Evolutionary conservation across 2,329 filamentous ascomycete species (phyloP).

Genomic region (Exophiala mesophila): DNA sequence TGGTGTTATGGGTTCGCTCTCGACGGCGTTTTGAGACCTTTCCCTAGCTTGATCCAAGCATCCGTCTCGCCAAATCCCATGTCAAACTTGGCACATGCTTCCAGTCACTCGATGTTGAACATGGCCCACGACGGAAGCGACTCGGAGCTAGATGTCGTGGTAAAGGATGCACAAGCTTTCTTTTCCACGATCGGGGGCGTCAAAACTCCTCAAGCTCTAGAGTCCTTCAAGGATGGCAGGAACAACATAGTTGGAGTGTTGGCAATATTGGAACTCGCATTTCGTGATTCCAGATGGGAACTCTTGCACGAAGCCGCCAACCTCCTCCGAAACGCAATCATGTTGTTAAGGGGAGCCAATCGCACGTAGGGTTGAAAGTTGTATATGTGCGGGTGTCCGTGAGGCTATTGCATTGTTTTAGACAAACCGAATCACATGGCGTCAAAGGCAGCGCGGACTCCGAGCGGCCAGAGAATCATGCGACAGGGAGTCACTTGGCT

Average conservation of each 20-base stretch:
- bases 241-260: slow-evolving; percentile 79
- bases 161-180: slow-evolving; percentile 73
- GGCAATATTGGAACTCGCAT: slow-evolving; percentile 73
- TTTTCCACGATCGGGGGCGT: slow-evolving; percentile 69
- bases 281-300: slow-evolving; percentile 82
- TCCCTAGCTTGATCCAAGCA: slow-evolving; percentile 27
- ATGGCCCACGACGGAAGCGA: slow-evolving; percentile 17
- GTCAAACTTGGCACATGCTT: slow-evolving; percentile 13
- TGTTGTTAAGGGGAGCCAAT: slow-evolving; percentile 18
- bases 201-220: slow-evolving; percentile 69
- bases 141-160: slow-evolving; percentile 52
- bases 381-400: too few species aligned
- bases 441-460: too few species aligned
- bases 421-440: too few species aligned
- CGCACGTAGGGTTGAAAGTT: too few species aligned
- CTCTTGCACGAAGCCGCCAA: slow-evolving; percentile 79
- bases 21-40: slow-evolving; percentile 65
- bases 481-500: too few species aligned
- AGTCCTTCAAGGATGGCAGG: slow-evolving; percentile 60
- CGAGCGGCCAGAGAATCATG: too few species aligned
- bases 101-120: slow-evolving; percentile 17
- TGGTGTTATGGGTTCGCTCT: slow-evolving; percentile 91
- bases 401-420: too few species aligned
- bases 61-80: slow-evolving; percentile 10
- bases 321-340: slow-evolving; percentile 72